phyloP scores from a whole-genome alignment of 305 asterid species.

The Withania somnifera region DNA sequence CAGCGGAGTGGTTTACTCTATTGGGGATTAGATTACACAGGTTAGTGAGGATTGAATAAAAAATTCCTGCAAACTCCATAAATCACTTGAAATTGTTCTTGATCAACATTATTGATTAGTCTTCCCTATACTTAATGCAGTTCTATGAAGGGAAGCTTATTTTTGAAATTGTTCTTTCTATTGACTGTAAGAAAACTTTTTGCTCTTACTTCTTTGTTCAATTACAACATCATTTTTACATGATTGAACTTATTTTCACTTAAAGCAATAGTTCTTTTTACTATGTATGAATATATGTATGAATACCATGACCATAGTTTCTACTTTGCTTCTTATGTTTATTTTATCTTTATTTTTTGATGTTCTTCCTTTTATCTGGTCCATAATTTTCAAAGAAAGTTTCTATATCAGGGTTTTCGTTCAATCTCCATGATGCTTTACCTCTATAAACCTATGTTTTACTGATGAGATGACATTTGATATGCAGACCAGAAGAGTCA shows the following conservation, averaged over 20 bases:
- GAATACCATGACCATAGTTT: neutral
- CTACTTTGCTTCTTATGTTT: neutral
- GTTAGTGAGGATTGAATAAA: conserved; percentile 21
- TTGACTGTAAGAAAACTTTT: conserved; percentile 56
- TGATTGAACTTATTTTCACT: neutral
- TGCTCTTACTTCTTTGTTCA: neutral
- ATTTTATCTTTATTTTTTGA: neutral
- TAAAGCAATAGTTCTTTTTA: neutral
- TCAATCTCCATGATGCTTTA: neutral
- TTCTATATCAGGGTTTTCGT: neutral
- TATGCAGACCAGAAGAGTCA: neutral
- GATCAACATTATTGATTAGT: neutral
- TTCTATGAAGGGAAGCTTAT: conserved; percentile 88
- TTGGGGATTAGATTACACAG: conserved; percentile 97
- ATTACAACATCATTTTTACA: neutral
- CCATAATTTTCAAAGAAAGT: neutral
- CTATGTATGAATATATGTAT: neutral
- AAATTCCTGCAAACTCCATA: neutral
- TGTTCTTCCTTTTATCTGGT: neutral
- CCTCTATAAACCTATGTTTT: neutral
- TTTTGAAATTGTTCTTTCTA: conserved; percentile 70
- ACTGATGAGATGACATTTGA: neutral
- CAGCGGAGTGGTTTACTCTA: conserved; percentile 82
- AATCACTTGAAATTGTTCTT: neutral
- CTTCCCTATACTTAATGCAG: conserved; percentile 17